phyloP scores from a whole-genome alignment of 1,284 basidiomycete species.

The Porphyrellus sp. region DNA sequence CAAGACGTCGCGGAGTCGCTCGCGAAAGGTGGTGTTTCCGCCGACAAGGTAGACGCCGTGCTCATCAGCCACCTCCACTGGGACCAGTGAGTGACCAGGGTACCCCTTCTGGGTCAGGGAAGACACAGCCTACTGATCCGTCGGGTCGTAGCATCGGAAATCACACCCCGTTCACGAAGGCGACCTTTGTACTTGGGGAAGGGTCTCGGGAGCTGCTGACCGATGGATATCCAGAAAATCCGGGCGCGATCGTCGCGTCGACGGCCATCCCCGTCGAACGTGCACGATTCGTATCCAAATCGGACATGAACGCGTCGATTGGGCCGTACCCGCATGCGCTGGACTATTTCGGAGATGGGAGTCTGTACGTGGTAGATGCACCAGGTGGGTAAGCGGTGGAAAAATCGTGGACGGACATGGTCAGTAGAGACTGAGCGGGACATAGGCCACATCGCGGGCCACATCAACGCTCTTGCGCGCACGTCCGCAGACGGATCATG shows the following conservation, averaged over 20 bases:
- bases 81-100: constrained; percentile 32
- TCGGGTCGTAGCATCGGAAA: constrained; percentile 39
- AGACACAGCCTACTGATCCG: not conserved
- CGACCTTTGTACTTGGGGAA: constrained; percentile 45
- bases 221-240: constrained; percentile 43
- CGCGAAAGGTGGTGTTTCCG: constrained; percentile 44
- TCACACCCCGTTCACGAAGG: constrained; percentile 43
- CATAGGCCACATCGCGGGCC: constrained; percentile 26
- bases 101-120: constrained; percentile 33
- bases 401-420: too few relatives aligned
- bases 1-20: constrained; percentile 50
- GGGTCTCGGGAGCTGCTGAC: constrained; percentile 36
- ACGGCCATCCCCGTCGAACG: constrained; percentile 44
- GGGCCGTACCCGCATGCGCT: constrained; percentile 51
- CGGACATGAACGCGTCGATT: constrained; percentile 36
- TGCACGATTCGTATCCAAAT: constrained; percentile 38
- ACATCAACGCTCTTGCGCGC: constrained; percentile 49
- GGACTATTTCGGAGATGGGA: constrained; percentile 58
- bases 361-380: constrained; percentile 53
- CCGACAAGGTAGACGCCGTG: constrained; percentile 43
- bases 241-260: constrained; percentile 33
- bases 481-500: constrained; percentile 54
- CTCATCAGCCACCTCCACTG: constrained; percentile 51
- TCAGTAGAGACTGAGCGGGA: not conserved
- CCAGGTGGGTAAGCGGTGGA: constrained; percentile 27